These are phyloP conservation scores for Berkeleyomyces basicola DNA, from an alignment of 2,329 filamentous ascomycete species.

Conservation along the genomic window DNA sequence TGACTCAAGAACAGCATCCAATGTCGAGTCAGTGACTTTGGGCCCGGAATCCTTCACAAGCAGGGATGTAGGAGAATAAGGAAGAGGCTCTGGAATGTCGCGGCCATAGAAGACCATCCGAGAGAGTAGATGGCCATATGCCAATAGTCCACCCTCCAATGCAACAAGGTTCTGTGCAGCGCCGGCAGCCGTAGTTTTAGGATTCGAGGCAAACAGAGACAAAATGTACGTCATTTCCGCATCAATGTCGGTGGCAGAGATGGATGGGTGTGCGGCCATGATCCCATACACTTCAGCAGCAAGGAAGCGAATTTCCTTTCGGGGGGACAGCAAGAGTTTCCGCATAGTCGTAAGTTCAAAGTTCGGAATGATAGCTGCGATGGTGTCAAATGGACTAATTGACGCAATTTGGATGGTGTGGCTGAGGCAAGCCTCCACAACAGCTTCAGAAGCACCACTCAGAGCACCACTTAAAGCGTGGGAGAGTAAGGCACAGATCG, in stretches of 20 bases:
- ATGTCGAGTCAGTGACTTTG: constrained; percentile 21
- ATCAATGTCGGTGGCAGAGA: constrained; percentile 21
- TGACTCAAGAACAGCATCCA: constrained; percentile 29
- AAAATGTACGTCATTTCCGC: constrained; percentile 21
- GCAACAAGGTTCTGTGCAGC: constrained; percentile 24
- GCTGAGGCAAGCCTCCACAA: constrained; percentile 31
- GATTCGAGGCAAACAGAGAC: constrained; percentile 27
- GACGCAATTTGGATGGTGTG: constrained; percentile 38
- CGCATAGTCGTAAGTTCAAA: constrained; percentile 35
- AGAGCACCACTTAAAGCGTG: constrained; percentile 20
- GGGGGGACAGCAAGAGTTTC: constrained; percentile 51
- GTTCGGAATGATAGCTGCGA: neutral
- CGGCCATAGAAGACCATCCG: constrained; percentile 28
- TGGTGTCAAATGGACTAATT: constrained; percentile 27
- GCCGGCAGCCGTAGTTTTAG: constrained; percentile 25
- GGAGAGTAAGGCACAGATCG: neutral
- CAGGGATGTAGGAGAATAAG: constrained; percentile 20
- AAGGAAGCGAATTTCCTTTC: constrained; percentile 46
- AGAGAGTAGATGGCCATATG: constrained; percentile 29
- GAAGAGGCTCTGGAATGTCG: constrained; percentile 17
- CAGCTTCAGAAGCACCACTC: constrained; percentile 33
- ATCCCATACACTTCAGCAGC: constrained; percentile 62
- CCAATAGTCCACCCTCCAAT: constrained; percentile 31
- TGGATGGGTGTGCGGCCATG: constrained; percentile 47
- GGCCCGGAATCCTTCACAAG: constrained; percentile 19